Conservation (phyloP, 768 basidiomycete species). For the Pulveroboletus sp. region DNA sequence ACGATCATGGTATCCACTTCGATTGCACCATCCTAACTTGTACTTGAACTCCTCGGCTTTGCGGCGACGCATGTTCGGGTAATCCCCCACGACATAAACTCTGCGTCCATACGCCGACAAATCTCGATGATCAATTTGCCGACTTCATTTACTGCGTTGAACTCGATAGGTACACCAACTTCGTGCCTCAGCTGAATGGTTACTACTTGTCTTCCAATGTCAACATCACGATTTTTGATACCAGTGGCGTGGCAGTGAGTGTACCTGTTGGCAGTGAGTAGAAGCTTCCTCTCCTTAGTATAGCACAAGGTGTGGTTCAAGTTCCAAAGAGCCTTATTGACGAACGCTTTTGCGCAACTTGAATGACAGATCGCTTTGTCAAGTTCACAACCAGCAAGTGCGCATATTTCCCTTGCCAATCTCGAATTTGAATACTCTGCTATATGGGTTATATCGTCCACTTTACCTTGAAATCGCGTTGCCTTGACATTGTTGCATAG, state of each 20-base stretch:
- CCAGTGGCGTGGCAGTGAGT: conserved; percentile 32
- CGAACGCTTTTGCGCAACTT: conserved; percentile 32
- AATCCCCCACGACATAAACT: neutral
- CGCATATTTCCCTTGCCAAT: conserved; percentile 14
- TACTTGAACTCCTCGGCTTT: neutral
- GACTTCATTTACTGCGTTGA: neutral
- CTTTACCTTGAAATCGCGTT: neutral
- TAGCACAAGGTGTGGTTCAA: neutral
- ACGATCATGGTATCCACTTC: conserved; percentile 2
- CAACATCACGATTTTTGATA: conserved; percentile 67
- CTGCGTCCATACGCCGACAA: neutral
- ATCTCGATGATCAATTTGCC: neutral
- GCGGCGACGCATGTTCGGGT: neutral
- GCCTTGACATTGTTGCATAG: neutral
- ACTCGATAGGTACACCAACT: conserved; percentile 51
- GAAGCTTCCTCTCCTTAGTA: neutral
- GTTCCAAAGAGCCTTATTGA: conserved; percentile 5
- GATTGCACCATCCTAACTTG: neutral
- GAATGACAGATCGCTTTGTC: conserved; percentile 45
- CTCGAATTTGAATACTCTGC: neutral
- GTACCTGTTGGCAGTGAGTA: conserved; percentile 43
- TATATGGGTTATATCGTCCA: neutral
- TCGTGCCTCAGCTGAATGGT: conserved; percentile 60
- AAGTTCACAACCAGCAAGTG: conserved; percentile 76
- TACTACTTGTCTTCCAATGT: conserved; percentile 82